A percentile compares a stretch with the other conserved stretches of the same genome.
phyloP scores from a whole-genome alignment of 2,329 filamentous ascomycete genomes.

The Neurospora crassa region DNA sequence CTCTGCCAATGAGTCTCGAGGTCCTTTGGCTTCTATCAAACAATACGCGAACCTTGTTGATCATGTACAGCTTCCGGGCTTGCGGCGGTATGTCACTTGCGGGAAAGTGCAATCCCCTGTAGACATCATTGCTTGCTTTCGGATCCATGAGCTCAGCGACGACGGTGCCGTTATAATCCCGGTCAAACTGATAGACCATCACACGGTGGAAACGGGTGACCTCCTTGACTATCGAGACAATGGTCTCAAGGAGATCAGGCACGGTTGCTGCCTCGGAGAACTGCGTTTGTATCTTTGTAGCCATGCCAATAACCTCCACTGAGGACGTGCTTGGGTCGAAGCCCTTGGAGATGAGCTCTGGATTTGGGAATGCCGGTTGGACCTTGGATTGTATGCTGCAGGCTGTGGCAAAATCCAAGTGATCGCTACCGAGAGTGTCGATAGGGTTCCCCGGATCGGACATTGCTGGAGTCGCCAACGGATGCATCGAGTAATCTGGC shows the following conservation, averaged over 20 bases:
- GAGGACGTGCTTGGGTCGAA: slow-evolving; percentile 6
- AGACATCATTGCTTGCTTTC: slow-evolving; percentile 69
- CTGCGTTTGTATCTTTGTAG: slow-evolving; percentile 86
- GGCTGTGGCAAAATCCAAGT: slow-evolving; percentile 31
- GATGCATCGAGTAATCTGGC: slow-evolving; percentile 52
- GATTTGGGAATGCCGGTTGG: slow-evolving; percentile 31
- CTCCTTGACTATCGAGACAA: slow-evolving; percentile 80
- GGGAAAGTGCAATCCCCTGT: slow-evolving; percentile 80
- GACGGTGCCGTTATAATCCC: slow-evolving; percentile 71
- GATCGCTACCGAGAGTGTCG: slow-evolving; percentile 12
- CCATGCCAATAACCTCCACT: slow-evolving; percentile 79
- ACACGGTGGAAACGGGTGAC: slow-evolving; percentile 83
- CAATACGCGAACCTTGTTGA: slow-evolving; percentile 80
- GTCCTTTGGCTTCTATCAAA: slow-evolving; percentile 77
- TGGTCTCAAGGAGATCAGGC: slow-evolving; percentile 64
- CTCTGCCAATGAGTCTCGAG: slow-evolving; percentile 70
- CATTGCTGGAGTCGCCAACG: slow-evolving; percentile 37
- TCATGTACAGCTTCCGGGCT: slow-evolving; percentile 72
- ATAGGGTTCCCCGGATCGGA: slow-evolving; percentile 4
- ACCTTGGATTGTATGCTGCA: slow-evolving; percentile 68
- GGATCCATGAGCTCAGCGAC: slow-evolving; percentile 82
- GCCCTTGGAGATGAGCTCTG: neutral
- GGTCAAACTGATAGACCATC: slow-evolving; percentile 87
- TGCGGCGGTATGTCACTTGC: slow-evolving; percentile 80
- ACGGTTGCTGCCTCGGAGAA: slow-evolving; percentile 61